Evolutionary conservation across 73 alveolate species (phyloP), one percentile per base, ranked within the genome.

Genomic region (Symbiodinium pilosum): DNA sequence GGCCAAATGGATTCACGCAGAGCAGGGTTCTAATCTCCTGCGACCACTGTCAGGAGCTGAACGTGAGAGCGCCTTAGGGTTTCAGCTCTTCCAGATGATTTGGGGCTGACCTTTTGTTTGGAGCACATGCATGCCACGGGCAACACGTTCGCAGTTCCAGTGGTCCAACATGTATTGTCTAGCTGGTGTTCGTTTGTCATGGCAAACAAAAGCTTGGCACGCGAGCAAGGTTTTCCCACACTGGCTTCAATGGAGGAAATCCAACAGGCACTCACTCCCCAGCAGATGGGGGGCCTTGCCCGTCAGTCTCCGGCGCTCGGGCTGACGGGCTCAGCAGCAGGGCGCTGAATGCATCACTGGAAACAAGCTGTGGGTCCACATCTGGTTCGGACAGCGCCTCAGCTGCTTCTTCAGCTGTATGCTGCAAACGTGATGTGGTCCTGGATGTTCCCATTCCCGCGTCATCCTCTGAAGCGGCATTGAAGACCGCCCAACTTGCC

Each of bases 61-160:
- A 34, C 87, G 87, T 4, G 87, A 77, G 36, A 3, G 52, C 56
- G 47, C 87, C 2, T 77, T 77, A 54, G 87, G 87, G 4, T 77
- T 77, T 77, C 87, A 8, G 47, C 51, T 56, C 87, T 81, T 9
- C 87, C 87, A 11, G 54, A 14, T 34, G 87, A 77, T 40, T 21
- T 7, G 87, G 87, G 52, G 8, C 11, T 39, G 51, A 34, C 34
- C 20, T 77, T 77, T 77, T 77, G 56, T 40, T 24, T 77, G 87
- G 87, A 77, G 26, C 87, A 77, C 87, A 77, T 77, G 87, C 54
- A 2, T n/a, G 87, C 20, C 47, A 77, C 87, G 40, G 87, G 87
- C 51, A 77, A 36, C 87, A n/a, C 87, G 2, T n/a, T 77, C 24
- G 87, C 87, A 34, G 87, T 77, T 36, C 87, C 87, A 9, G 52